These are phyloP conservation scores for Venturia effusa DNA, from an alignment of 2,329 filamentous ascomycete genomes.

Conservation along the genomic window DNA sequence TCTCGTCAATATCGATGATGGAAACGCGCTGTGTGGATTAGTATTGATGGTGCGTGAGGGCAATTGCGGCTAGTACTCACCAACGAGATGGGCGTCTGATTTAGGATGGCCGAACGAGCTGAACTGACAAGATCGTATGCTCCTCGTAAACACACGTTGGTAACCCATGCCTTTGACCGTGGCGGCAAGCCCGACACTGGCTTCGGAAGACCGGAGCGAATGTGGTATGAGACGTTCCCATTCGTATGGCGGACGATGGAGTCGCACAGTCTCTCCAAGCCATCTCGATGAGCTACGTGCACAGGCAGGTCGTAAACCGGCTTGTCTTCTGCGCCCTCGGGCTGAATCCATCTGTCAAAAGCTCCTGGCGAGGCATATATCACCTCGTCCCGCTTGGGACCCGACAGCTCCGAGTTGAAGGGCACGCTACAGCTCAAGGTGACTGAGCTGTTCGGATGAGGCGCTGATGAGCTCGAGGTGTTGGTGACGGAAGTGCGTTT, in stretches of 20 bases:
- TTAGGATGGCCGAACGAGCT: constrained; percentile 80
- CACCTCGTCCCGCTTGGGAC: constrained; percentile 89
- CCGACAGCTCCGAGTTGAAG: constrained; percentile 83
- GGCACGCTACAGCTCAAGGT: constrained; percentile 97
- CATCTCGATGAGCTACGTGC: constrained; percentile 75
- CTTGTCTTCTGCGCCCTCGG: constrained; percentile 49
- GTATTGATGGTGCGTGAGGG: not conserved
- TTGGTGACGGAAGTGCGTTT: constrained; percentile 43
- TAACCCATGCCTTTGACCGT: constrained; percentile 44
- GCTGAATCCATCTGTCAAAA: constrained; percentile 85
- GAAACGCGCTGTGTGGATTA: constrained; percentile 38
- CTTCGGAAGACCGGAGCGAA: constrained; percentile 71
- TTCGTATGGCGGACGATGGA: constrained; percentile 59
- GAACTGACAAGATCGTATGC: constrained; percentile 72
- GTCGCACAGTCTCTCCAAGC: constrained; percentile 67
- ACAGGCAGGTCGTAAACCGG: constrained; percentile 70
- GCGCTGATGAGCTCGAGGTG: constrained; percentile 31
- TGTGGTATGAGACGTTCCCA: constrained; percentile 65
- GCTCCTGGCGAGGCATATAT: constrained; percentile 84
- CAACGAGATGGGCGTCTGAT: constrained; percentile 83
- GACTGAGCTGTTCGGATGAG: constrained; percentile 66
- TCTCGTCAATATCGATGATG: constrained; percentile 84
- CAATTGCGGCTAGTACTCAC: constrained; percentile 25
- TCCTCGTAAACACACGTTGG: constrained; percentile 85
- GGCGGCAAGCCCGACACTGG: constrained; percentile 41